Evolutionary conservation across 2,329 filamentous ascomycete species (phyloP), one percentile per base, ranked within the genome.

Genomic region (Ascomycota sp.): DNA sequence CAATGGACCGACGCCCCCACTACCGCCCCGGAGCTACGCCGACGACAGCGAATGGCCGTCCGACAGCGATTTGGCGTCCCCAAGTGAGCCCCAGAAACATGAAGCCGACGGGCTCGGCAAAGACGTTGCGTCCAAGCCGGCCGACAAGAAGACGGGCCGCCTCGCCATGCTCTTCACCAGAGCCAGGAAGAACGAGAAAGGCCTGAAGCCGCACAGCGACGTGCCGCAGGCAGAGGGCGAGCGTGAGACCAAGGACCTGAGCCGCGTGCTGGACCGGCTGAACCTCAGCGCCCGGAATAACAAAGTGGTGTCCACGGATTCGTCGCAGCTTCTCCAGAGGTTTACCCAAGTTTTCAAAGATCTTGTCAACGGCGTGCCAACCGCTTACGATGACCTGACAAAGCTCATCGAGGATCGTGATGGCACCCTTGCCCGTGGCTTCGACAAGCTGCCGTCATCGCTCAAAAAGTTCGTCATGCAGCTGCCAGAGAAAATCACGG

Each of bases 321-420:
- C 81, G 0, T 73, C 82, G 39, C 76, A 81, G 40, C 66, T 92
- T 25, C 68, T 92, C 34, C 68, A 72, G 35, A 72, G 75, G 40
- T 98, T 98, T 62, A 91, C 82, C 1, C 63, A 83, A 36, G 75
- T 93, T 27, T 77, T 98, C 48, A 89, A 86, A 50, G 89, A 98
- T 50, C 68, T 93, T 11, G 70, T 89, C 46, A 84, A 83, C 49
- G 89, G 89, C 39, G 89, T 82, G 2, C 89, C 89, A 3, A 93
- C 86, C 0, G 89, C 89, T 3, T 92, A 91, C 53, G 67, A 77
- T 47, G 89, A 98, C 50, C 73, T 98, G n/a, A 72, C 61, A 3
- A 46, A 49, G 10, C 62, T 76, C 16, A 53, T 76, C 30, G 66
- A 73, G 38, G 68, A 74, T 47, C 62, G 62, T 38, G 67, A 75